These are phyloP conservation scores for Leptographium lundbergii DNA, from an alignment of 2,329 filamentous ascomycete genomes.

Conservation along the genomic window DNA sequence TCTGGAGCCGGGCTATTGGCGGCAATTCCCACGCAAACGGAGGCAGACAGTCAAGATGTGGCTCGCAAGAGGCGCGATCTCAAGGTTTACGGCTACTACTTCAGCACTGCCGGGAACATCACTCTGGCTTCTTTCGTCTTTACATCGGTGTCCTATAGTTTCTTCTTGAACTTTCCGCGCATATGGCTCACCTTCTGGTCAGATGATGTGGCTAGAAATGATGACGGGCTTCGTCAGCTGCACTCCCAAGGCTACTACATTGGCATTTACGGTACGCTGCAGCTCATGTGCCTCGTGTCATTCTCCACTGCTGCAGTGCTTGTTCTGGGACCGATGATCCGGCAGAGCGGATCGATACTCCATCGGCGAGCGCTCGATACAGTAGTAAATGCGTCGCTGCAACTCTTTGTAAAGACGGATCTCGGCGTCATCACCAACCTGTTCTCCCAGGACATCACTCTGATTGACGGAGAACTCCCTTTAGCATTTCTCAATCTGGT, in stretches of 20 bases:
- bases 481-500: slow-evolving; percentile 15
- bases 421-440: slow-evolving; percentile 23
- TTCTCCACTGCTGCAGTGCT: slow-evolving; percentile 14
- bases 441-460: slow-evolving; percentile 29
- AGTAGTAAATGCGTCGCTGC: slow-evolving; percentile 20
- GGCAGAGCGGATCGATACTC: slow-evolving; percentile 12
- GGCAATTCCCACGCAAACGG: too few species aligned
- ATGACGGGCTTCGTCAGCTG: slow-evolving; percentile 6
- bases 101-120: slow-evolving; percentile 9
- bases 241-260: slow-evolving; percentile 18
- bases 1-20: too few species aligned
- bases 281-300: slow-evolving; percentile 10
- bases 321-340: slow-evolving; percentile 13
- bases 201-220: not conserved
- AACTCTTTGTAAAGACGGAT: slow-evolving; percentile 23
- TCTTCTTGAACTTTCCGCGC: slow-evolving; percentile 15
- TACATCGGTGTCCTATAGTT: slow-evolving; percentile 11
- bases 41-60: too few species aligned
- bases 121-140: slow-evolving; percentile 8
- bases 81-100: slow-evolving; percentile 13
- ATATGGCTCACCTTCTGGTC: slow-evolving; percentile 21
- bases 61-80: too few species aligned
- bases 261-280: slow-evolving; percentile 17
- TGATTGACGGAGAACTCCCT: slow-evolving; percentile 27
- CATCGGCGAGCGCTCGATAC: slow-evolving; percentile 19